Evolutionary conservation across 2,329 filamentous ascomycete species (phyloP), one percentile per base, ranked within the genome.

Genomic region (Diplodia intermedia): DNA sequence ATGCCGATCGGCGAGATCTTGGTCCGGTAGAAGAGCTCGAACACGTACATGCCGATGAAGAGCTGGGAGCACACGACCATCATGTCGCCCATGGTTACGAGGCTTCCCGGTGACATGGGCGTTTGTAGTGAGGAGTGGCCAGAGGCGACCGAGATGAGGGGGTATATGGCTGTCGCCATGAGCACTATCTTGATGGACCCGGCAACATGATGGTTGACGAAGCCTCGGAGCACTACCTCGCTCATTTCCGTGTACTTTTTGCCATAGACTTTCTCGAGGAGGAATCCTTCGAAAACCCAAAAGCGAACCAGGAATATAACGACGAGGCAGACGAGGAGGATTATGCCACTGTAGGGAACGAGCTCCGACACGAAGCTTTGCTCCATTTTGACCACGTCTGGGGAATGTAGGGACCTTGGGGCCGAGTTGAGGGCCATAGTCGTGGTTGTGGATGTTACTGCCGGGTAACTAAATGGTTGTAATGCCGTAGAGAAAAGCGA

Each of bases 131-230:
- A 74, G 0, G 74, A 71, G 7, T 70, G 69, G 12, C 75, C 75
- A 60, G 81, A 79, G 0, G 78, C 73, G 15, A 83, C 74, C 31
- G 73, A 70, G 53, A 82, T 72, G 55, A 83, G 82, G 0, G 82
- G 82, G 70, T 83, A 82, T 1, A 76, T 77, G 0, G 78, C 79
- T 0, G 79, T 29, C 14, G 81, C 66, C 9, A 83, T 67, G 49
- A 83, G 79, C 20, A 80, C 1, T 1, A 82, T 68, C 65, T 83
- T 84, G 6, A 79, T 81, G 1, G 69, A 63, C 0, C 79, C 81
- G 1, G 81, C 81, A 23, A 84, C 79, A 56, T 83, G 82, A 67
- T 84, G 82, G 60, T 84, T 83, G 43, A 83, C 74, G 69, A 84
- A 83, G 0, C 80, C 80, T 9, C 80, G 75, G 4, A 77, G 73